Evolutionary conservation across 441 rosid genomes (phyloP).

Genomic region (Erysimum pusillum): DNA sequence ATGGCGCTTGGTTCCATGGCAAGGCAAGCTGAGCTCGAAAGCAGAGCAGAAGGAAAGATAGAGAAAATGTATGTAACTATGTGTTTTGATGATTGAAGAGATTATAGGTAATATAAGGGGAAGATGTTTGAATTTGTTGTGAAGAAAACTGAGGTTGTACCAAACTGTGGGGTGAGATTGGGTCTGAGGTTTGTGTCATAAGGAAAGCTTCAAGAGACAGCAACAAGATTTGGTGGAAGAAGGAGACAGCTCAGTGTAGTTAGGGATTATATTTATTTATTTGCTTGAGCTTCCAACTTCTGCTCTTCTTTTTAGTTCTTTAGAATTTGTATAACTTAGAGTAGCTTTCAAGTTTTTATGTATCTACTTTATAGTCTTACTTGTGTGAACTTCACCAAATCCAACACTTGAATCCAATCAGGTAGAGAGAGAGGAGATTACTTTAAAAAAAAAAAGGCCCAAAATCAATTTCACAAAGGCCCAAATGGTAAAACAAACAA

Average conservation of each 20-base stretch:
- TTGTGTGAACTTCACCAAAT: conserved; percentile 20
- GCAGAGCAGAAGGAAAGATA: conserved; percentile 23
- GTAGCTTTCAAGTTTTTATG: conserved; percentile 46
- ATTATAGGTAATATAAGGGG: conserved; percentile 34
- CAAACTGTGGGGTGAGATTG: conserved; percentile 90
- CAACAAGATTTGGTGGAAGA: conserved; percentile 49
- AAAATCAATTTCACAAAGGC: conserved; percentile 39
- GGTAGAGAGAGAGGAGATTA: conserved; percentile 8
- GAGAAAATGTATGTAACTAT: conserved; percentile 27
- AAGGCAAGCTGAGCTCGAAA: conserved; percentile 23
- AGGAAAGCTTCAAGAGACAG: conserved; percentile 51
- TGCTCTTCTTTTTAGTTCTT: conserved; percentile 33
- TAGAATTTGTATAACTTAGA: conserved; percentile 34
- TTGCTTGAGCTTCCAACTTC: conserved; percentile 34
- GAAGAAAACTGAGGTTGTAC: conserved; percentile 52
- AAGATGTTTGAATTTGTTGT: conserved; percentile 16
- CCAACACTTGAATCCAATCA: conserved; percentile 5
- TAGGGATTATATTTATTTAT: neutral
- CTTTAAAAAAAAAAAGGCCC: conserved; percentile 32
- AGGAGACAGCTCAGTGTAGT: conserved; percentile 43
- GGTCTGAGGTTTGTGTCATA: conserved; percentile 58
- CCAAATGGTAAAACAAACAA: conserved; percentile 28
- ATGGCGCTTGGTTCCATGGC: conserved; percentile 61
- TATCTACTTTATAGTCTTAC: conserved; percentile 16
- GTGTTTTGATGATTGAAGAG: conserved; percentile 31